phyloP scores from a whole-genome alignment of 495 filamentous ascomycete species.

The Thermochaetoides thermophila region DNA sequence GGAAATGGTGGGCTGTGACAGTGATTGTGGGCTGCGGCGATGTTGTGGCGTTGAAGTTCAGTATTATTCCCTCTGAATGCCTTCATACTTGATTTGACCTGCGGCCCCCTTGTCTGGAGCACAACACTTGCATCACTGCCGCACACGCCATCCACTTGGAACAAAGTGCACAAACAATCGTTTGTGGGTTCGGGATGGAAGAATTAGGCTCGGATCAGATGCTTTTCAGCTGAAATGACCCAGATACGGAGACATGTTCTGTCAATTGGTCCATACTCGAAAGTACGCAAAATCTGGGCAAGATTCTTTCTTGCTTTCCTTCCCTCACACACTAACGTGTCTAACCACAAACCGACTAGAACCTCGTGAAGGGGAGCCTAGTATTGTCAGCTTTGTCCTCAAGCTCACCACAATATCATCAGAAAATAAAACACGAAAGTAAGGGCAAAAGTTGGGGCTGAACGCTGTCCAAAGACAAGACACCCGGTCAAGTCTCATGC shows the following conservation, averaged over 20 bases:
- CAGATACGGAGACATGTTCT: not conserved
- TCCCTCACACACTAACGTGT: not conserved
- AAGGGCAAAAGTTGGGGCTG: not conserved
- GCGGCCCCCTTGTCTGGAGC: not conserved
- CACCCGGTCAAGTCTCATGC: no score
- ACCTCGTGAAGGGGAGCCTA: conserved; percentile 51
- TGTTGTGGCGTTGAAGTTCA: conserved; percentile 1
- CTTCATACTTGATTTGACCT: conserved; percentile 5
- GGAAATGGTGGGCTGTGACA: no score
- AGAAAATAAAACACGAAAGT: not conserved
- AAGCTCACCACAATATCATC: not conserved
- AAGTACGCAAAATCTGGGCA: not conserved
- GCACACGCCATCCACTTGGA: no score
- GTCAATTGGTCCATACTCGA: not conserved
- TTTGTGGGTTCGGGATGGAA: not conserved
- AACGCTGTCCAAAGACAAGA: not conserved
- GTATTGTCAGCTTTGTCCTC: conserved; percentile 2
- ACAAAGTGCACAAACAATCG: not conserved
- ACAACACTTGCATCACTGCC: not conserved
- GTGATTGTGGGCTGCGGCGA: no score
- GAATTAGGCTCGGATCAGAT: not conserved
- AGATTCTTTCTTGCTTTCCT: not conserved
- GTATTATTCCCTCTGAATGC: not conserved
- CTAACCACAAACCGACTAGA: conserved; percentile 22
- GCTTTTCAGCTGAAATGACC: not conserved